Percentiles rank a stretch among this genome's conserved stretches.
Evolutionary conservation across 495 filamentous ascomycete species (phyloP).

Genomic region (Alectoria sarmentosa): DNA sequence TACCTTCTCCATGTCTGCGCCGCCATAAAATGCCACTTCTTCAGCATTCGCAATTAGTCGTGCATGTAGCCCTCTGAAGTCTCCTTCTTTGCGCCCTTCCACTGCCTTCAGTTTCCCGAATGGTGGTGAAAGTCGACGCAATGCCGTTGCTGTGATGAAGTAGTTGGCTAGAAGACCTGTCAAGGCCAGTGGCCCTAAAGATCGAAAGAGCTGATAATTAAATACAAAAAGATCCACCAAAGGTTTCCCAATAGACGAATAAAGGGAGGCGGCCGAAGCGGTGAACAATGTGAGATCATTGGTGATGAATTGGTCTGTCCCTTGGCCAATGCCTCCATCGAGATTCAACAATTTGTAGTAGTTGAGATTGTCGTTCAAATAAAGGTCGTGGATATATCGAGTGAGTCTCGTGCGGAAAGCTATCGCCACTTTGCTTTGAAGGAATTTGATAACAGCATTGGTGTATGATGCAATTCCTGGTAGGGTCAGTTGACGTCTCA

Average conservation of each 20-base stretch:
- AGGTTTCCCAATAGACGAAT: conserved; percentile 94
- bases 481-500: conserved; percentile 24
- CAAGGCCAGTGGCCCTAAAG: conserved; percentile 81
- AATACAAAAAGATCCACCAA: conserved; percentile 94
- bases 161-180: conserved; percentile 86
- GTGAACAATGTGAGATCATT: conserved; percentile 96
- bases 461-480: conserved; percentile 78
- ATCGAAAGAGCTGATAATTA: conserved; percentile 92
- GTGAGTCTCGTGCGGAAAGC: conserved; percentile 95
- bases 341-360: conserved; percentile 95
- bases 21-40: conserved; percentile 98
- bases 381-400: conserved; percentile 95
- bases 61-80: conserved; percentile 84
- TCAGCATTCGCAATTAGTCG: conserved; percentile 94
- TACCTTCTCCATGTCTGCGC: conserved; percentile 83
- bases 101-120: conserved; percentile 96
- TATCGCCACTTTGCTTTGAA: conserved; percentile 96
- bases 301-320: conserved; percentile 95
- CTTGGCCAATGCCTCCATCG: conserved; percentile 86
- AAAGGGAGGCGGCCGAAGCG: conserved; percentile 81
- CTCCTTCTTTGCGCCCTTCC: conserved; percentile 87
- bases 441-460: conserved; percentile 96
- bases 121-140: conserved; percentile 81
- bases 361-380: conserved; percentile 86
- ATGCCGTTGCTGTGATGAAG: conserved; percentile 79